Percentiles rank a stretch among this genome's conserved stretches.
phyloP scores from a whole-genome alignment of 2,329 filamentous ascomycete species.

The Colletotrichum sp. region DNA sequence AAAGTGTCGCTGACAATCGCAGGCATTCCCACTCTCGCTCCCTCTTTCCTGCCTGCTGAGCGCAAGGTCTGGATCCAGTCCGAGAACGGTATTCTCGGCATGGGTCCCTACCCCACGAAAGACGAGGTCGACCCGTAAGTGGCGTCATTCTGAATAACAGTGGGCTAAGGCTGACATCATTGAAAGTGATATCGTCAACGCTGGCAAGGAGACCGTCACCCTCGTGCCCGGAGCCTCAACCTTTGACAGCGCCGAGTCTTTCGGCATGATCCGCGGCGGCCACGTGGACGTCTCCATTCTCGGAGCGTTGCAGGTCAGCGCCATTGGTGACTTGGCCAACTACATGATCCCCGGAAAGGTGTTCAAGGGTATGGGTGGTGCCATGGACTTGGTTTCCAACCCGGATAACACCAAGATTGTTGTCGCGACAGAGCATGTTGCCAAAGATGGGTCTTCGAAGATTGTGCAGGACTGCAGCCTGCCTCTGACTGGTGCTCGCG shows the following conservation, averaged over 20 bases:
- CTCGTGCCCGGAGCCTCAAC: constrained; percentile 76
- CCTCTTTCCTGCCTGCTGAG: constrained; percentile 72
- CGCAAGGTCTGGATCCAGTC: constrained; percentile 83
- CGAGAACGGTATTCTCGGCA: constrained; percentile 85
- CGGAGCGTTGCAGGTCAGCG: constrained; percentile 81
- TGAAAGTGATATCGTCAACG: constrained; percentile 74
- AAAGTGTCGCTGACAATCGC: not conserved
- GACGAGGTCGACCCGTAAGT: constrained; percentile 68
- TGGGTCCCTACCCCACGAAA: constrained; percentile 79
- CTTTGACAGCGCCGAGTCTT: constrained; percentile 83
- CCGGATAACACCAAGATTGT: constrained; percentile 76
- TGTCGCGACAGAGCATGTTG: constrained; percentile 72
- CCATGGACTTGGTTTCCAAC: constrained; percentile 77
- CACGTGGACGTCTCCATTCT: constrained; percentile 86
- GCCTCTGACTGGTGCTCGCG: constrained; percentile 68
- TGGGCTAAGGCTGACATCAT: constrained; percentile 26
- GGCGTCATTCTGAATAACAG: not conserved
- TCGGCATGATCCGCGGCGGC: constrained; percentile 86
- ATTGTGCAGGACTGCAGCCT: constrained; percentile 68
- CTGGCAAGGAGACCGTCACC: constrained; percentile 87
- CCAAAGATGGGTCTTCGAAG: constrained; percentile 72
- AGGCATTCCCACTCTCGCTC: constrained; percentile 86
- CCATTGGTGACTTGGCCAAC: constrained; percentile 81
- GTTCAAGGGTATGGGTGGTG: constrained; percentile 86
- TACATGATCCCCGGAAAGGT: constrained; percentile 92